These are phyloP conservation scores for Cladophialophora psammophila DNA, from an alignment of 2,329 filamentous ascomycete species.

Conservation along the genomic window DNA sequence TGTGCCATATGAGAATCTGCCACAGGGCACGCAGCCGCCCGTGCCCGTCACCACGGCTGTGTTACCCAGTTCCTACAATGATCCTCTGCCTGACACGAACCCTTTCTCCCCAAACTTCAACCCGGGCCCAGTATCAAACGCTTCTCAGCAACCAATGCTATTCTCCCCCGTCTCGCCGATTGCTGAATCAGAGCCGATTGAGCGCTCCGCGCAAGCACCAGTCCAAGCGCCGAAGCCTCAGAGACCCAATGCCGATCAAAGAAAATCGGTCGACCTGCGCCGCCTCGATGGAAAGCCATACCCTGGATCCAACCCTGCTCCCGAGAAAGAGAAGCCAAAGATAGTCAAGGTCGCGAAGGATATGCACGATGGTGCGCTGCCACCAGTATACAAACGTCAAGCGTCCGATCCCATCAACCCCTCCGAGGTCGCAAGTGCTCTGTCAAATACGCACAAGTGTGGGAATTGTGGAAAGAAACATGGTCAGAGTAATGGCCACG, in stretches of 20 bases:
- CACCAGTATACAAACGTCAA: conserved; percentile 38
- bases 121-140: conserved; percentile 16
- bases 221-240: conserved; percentile 28
- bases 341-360: conserved; percentile 40
- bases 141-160: conserved; percentile 2
- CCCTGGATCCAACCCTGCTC: conserved; percentile 11
- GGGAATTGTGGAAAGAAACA: conserved; percentile 33
- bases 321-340: conserved; percentile 30
- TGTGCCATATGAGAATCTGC: conserved; percentile 36
- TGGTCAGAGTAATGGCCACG: conserved; percentile 17
- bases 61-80: conserved; percentile 29
- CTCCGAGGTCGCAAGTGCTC: conserved; percentile 16
- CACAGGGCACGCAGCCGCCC: conserved; percentile 31
- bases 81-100: conserved; percentile 33
- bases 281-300: conserved; percentile 37
- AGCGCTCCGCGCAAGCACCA: conserved; percentile 20
- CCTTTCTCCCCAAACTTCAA: conserved; percentile 33
- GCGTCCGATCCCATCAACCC: conserved; percentile 25
- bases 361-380: conserved; percentile 40
- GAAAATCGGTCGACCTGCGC: conserved; percentile 32
- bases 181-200: conserved; percentile 18
- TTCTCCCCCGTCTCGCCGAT: conserved; percentile 40
- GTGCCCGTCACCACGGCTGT: conserved; percentile 32
- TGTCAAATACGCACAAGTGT: conserved; percentile 23
- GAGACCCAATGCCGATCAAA: conserved; percentile 26